These are phyloP conservation scores for Neurospora tetrasperma DNA, from an alignment of 495 filamentous ascomycete species.

Conservation along the genomic window DNA sequence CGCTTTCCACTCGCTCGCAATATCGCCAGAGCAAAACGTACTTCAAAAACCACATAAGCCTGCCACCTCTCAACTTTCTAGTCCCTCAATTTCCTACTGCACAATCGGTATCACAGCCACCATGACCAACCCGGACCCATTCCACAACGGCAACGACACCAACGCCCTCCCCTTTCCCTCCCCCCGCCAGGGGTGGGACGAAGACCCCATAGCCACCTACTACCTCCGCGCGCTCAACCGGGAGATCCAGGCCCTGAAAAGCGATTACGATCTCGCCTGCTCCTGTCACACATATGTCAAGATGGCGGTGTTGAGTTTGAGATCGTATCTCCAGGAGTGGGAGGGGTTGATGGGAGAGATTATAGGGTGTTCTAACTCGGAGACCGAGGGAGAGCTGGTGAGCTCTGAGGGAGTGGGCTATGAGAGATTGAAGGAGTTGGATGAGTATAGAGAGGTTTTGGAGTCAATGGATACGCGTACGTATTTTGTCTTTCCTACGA, in stretches of 20 bases:
- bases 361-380: neutral
- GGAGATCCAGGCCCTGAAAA: neutral
- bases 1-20: no score
- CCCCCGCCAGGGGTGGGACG: neutral
- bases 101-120: neutral
- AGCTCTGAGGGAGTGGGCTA: neutral
- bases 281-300: neutral
- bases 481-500: no score
- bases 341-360: neutral
- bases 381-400: neutral
- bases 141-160: neutral
- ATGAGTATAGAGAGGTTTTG: neutral
- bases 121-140: neutral
- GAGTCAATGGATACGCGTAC: neutral
- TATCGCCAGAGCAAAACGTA: no score
- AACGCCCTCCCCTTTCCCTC: neutral
- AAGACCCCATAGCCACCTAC: neutral
- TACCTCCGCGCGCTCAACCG: neutral
- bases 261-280: neutral
- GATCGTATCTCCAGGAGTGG: neutral
- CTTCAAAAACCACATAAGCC: no score
- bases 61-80: no score
- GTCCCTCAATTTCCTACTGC: no score
- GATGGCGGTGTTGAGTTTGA: neutral
- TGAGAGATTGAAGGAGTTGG: neutral